Evolutionary conservation across 1,139 yeast genomes (phyloP).

Genomic region (Pichia sp.): DNA sequence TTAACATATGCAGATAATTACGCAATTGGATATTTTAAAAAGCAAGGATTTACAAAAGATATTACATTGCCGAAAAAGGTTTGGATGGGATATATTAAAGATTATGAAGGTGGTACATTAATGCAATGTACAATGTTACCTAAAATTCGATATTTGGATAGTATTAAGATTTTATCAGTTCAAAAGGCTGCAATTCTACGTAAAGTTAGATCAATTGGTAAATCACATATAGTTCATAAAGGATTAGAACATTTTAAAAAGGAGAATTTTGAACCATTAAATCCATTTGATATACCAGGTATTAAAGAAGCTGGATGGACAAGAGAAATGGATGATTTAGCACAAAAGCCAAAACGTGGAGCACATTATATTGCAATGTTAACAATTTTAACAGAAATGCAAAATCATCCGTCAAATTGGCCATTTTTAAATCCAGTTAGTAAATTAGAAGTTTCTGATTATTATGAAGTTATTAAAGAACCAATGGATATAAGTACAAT

Average conservation of each 20-base stretch:
- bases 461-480: constrained; percentile 91
- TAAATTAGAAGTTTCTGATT: constrained; percentile 91
- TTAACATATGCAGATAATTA: constrained; percentile 96
- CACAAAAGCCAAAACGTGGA: constrained; percentile 89
- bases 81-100: constrained; percentile 99
- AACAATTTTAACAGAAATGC: constrained; percentile 77
- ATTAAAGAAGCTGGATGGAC: constrained; percentile 94
- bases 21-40: constrained; percentile 96
- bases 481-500: constrained; percentile 98
- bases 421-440: constrained; percentile 93
- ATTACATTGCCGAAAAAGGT: constrained; percentile 74
- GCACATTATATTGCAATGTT: constrained; percentile 95
- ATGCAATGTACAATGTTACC: constrained; percentile 98
- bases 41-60: constrained; percentile 96
- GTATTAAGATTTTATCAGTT: constrained; percentile 72
- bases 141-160: constrained; percentile 77
- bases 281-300: constrained; percentile 82
- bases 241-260: constrained; percentile 73
- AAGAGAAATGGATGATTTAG: constrained; percentile 94
- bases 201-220: constrained; percentile 73
- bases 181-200: constrained; percentile 89
- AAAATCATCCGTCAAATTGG: constrained; percentile 98
- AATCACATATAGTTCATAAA: constrained; percentile 72
- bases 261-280: constrained; percentile 38
- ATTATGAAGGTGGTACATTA: constrained; percentile 96